Evolutionary conservation across 2,329 filamentous ascomycete genomes (phyloP).

Genomic region (Pseudogymnoascus sp.): DNA sequence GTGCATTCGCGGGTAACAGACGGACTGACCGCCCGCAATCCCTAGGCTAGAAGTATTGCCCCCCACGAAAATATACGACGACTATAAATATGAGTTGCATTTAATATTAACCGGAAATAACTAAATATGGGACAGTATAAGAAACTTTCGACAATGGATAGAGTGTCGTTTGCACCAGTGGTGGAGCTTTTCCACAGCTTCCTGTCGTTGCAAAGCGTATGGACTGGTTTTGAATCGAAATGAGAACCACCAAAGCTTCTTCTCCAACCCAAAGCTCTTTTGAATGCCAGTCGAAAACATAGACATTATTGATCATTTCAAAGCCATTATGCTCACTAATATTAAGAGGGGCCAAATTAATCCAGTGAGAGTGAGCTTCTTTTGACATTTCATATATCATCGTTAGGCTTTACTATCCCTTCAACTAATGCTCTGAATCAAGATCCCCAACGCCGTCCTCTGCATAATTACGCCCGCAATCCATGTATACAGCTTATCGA

Average conservation of each 20-base stretch:
- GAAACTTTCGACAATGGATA: not conserved
- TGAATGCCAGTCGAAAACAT: not conserved
- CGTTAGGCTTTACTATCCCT: not conserved
- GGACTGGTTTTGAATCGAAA: not conserved
- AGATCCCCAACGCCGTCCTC: constrained; percentile 16
- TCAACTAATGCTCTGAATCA: constrained; percentile 1
- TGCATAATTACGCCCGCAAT: constrained; percentile 14
- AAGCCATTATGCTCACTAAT: too few species aligned
- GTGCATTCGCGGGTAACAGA: not conserved
- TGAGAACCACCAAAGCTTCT: not conserved
- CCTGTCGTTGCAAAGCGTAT: not conserved
- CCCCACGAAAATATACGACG: not conserved
- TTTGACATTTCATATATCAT: constrained; percentile 3
- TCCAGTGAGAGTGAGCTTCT: constrained; percentile 4
- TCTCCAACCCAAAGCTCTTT: not conserved
- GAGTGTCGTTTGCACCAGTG: not conserved
- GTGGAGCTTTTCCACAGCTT: not conserved
- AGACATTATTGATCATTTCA: not conserved
- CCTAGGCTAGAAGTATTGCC: not conserved
- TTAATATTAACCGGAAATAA: not conserved
- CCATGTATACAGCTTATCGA: constrained; percentile 10
- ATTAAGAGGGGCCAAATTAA: not conserved
- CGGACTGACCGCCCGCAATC: constrained; percentile 1
- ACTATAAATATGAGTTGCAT: not conserved
- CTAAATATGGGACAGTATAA: not conserved